phyloP scores from a whole-genome alignment of 1,284 basidiomycete genomes.

The Puccinia horiana region DNA sequence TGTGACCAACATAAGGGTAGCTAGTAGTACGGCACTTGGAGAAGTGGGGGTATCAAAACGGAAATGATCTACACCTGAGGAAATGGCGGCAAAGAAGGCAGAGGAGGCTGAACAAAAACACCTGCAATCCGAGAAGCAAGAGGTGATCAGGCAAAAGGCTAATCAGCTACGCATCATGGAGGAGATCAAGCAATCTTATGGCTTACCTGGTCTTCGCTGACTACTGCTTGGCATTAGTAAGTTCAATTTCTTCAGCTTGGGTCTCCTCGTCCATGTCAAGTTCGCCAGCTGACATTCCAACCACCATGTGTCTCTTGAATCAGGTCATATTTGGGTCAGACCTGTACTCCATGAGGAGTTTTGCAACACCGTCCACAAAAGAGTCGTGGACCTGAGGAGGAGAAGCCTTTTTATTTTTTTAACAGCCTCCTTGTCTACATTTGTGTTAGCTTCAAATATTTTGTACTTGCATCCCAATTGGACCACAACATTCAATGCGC shows the following conservation, averaged over 20 bases:
- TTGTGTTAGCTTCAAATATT: background rate
- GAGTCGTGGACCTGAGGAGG: background rate
- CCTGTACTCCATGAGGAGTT: background rate
- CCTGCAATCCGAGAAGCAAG: background rate
- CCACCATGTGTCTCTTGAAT: background rate
- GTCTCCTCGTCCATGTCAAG: background rate
- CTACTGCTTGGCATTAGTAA: background rate
- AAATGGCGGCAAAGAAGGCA: background rate
- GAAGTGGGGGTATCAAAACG: background rate
- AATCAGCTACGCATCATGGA: background rate
- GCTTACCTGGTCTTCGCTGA: background rate
- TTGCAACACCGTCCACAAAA: background rate
- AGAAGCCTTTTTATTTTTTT: background rate
- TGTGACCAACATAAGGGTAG: background rate
- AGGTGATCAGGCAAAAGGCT: background rate
- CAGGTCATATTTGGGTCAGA: background rate
- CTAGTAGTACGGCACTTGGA: background rate
- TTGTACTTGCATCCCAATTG: background rate
- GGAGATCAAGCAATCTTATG: background rate
- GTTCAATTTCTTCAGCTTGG: background rate
- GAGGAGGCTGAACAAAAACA: background rate
- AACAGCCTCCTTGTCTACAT: too few species aligned
- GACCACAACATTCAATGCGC: background rate
- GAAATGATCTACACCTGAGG: background rate
- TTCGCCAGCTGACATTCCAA: background rate